Percentiles rank a stretch among this genome's conserved stretches.
These are phyloP conservation scores for Tirmania nivea DNA, from an alignment of 495 filamentous ascomycete genomes.

Conservation along the genomic window DNA sequence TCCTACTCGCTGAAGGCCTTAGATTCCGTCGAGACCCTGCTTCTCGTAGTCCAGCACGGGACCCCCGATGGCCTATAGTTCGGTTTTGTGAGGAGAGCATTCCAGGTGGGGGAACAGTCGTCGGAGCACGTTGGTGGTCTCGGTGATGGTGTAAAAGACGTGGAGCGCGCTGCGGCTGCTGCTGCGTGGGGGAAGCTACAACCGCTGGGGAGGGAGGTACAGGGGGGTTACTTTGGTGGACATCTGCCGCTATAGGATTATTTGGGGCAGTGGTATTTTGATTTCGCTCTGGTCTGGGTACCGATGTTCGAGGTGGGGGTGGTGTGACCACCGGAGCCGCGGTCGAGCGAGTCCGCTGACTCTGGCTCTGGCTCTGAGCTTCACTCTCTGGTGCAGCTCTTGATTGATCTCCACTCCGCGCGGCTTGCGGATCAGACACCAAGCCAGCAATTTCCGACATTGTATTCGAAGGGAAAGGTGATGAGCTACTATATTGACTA, in stretches of 20 bases:
- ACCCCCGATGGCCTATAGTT: neutral
- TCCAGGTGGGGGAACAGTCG: neutral
- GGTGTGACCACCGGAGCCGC: neutral
- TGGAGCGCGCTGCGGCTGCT: constrained; percentile 1
- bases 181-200: neutral
- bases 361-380: neutral
- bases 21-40: neutral
- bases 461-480: neutral
- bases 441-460: neutral
- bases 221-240: neutral
- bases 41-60: neutral
- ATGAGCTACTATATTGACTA: neutral
- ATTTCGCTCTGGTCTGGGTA: neutral
- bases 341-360: neutral
- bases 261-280: neutral
- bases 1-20: neutral
- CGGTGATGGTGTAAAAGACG: constrained; percentile 4
- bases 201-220: neutral
- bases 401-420: neutral
- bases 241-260: neutral
- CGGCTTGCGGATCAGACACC: neutral
- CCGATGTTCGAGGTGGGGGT: neutral
- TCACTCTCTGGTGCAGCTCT: neutral
- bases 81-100: neutral
- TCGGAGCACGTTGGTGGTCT: neutral